Base-by-base conservation (phyloP, 345 rosid genomes). In the Lagerstroemia speciosa region DNA sequence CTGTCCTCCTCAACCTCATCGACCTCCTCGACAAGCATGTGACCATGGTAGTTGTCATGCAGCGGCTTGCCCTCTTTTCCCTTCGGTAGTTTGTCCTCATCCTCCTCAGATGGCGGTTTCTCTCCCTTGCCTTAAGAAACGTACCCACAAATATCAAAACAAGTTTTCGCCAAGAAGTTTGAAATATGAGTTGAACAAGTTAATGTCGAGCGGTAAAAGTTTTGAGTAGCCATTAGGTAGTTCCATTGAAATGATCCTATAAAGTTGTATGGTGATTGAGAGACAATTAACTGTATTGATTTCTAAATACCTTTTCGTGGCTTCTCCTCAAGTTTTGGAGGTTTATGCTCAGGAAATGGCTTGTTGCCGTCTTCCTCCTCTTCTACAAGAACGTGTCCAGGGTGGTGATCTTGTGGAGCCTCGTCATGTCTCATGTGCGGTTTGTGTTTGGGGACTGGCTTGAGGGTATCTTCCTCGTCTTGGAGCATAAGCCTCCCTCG, bases 311-410 rank as follows among this genome's bases (percentile, higher is more conserved):
- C 63, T 58, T 30, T 29, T 27, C 17, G 31, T 14, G 63, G 63
- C 63, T 58, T 27, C 34, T 30, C 63, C 63, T 27, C 63, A 30
- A 27, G 63, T 58, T 27, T 58, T 19, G 63, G 63, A 2, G 61
- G 61, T 2, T 26, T 22, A 31, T 55, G 61, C 61, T 24, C 61
- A 3, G 61, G 61, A 9, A 55, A 6, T 24, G 61, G 46, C 48
- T 66, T 60, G 36, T 64, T 24, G 6, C 60, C 65, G 30, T 74
- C 77, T 20, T 69, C 72, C 1, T 41, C 41, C 33, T 73, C 72
- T 53, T 74, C 77, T 33, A 29, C 45, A 15, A 73, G 41, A 68
- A 68, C 38, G 29, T 73, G 76, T 24, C 72, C 72, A 2, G 73
- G 73, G 9, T 70, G 66, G n/a, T 67, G 76, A 14, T 31, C 30